Base-by-base conservation (phyloP, 164 flowering plant genomes). In the Magnolia sinica region DNA sequence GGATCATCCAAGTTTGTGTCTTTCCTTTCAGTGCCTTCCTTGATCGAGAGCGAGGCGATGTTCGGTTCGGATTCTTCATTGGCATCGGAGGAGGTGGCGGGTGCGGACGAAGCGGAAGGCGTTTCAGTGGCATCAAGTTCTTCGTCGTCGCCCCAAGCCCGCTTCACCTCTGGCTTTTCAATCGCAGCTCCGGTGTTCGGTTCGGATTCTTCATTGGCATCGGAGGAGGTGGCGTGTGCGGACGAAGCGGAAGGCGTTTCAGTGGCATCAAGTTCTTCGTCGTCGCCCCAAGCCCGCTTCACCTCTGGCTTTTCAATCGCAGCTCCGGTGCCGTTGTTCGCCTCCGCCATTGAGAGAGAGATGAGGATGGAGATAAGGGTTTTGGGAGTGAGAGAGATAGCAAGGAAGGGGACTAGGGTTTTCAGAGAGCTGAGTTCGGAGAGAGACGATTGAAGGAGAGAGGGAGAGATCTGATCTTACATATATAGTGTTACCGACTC, bases 1-100 rank as follows among this genome's bases (percentile, higher is more conserved):
- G 96, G 93, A n/a, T 90, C 92, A 8, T 90, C 91, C 13, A 89
- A 87, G 50, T 74, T 67, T 51, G 77, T 64, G 29, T 55, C 70
- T 19, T 31, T 73, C 24, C 45, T 45, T 50, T 74, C 76, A 72
- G 81, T 82, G 16, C 51, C 66, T 20, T 82, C 87, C 23, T 81
- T 84, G 65, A 89, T 83, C 7, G 85, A 58, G 9, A 87, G 77
- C 0, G 76, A 58, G 3, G 68, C 72, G 24, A 84, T 13, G 24
- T 77, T 50, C 16, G 50, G 55, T 10, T 71, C 79, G 11, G 74
- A 45, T 23, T 55, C 31, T 55, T 67, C 68, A 2, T 72, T 67
- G 22, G 22, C 70, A 24, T 9, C 65, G 11, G 75, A 4, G 6
- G 67, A 50, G 14, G 37, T 23, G 11, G 55, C 37, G 45, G 45